Conservation (phyloP, 495 filamentous ascomycete genomes). For the Amorphotheca resinae region DNA sequence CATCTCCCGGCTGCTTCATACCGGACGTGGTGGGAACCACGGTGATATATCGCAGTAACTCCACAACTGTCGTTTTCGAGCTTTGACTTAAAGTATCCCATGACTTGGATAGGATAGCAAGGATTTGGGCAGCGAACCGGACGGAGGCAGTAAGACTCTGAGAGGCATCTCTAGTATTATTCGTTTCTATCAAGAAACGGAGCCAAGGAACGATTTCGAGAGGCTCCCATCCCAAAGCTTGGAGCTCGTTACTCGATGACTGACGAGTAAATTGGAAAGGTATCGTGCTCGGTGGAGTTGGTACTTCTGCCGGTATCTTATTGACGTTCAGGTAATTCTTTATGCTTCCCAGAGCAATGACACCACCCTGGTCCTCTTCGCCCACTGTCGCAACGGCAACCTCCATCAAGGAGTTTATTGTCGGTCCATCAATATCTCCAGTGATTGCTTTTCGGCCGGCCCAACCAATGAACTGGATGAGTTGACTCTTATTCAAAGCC, state of each 20-base stretch:
- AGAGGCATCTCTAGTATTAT: constrained; percentile 27
- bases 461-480: constrained; percentile 76
- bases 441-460: constrained; percentile 50
- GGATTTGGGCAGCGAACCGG: constrained; percentile 65
- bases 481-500: constrained; percentile 60
- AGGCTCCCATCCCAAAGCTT: constrained; percentile 72
- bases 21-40: constrained; percentile 86
- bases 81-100: constrained; percentile 64
- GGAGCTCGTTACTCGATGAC: constrained; percentile 38
- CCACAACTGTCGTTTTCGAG: constrained; percentile 51
- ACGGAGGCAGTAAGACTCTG: constrained; percentile 56
- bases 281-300: constrained; percentile 69
- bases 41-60: constrained; percentile 49
- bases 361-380: constrained; percentile 44
- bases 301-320: constrained; percentile 69
- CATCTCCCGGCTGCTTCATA: constrained; percentile 74
- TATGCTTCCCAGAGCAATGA: constrained; percentile 67
- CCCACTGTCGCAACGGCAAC: constrained; percentile 70
- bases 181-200: constrained; percentile 56
- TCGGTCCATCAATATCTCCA: constrained; percentile 52
- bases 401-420: constrained; percentile 53
- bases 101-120: constrained; percentile 69
- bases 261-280: constrained; percentile 59
- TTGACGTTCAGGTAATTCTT: constrained; percentile 58
- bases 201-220: constrained; percentile 76